Evolutionary conservation across 140 eudicot species (phyloP).

Genomic region (Erigeron philadelphicus): DNA sequence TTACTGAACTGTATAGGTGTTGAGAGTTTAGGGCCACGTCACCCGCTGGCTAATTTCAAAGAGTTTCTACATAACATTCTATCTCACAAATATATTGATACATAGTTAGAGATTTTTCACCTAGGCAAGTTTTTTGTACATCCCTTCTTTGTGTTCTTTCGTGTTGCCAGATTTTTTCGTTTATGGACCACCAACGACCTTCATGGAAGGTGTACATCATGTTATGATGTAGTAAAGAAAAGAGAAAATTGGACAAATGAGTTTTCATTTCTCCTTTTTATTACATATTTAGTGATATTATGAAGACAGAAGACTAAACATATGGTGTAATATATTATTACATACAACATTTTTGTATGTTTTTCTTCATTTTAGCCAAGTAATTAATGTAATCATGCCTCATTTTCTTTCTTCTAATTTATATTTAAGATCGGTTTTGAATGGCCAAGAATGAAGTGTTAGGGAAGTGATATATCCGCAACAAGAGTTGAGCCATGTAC

Average conservation of each 20-base stretch:
- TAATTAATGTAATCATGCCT: too few species aligned
- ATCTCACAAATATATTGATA: slow-evolving; percentile 56
- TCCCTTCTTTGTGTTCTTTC: background rate
- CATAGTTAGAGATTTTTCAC: slow-evolving; percentile 20
- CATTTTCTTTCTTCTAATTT: too few species aligned
- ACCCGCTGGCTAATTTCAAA: slow-evolving; percentile 73
- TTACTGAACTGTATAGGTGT: slow-evolving; percentile 74
- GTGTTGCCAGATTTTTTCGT: background rate
- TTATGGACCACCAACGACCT: background rate
- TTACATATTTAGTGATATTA: background rate
- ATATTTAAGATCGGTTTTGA: too few species aligned
- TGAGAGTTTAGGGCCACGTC: slow-evolving; percentile 92
- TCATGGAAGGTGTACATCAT: background rate
- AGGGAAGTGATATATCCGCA: too few species aligned
- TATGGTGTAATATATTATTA: background rate
- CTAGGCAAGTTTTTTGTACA: background rate
- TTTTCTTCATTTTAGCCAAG: too few species aligned
- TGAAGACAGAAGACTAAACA: background rate
- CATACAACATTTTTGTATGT: too few species aligned
- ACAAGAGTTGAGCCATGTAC: too few species aligned
- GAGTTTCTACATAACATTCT: slow-evolving; percentile 65
- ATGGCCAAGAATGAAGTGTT: too few species aligned
- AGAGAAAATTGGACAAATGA: background rate
- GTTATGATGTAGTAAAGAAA: background rate
- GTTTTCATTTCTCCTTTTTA: background rate